Base-by-base conservation (phyloP, 495 filamentous ascomycete genomes). In the Penicillium pancosmium region DNA sequence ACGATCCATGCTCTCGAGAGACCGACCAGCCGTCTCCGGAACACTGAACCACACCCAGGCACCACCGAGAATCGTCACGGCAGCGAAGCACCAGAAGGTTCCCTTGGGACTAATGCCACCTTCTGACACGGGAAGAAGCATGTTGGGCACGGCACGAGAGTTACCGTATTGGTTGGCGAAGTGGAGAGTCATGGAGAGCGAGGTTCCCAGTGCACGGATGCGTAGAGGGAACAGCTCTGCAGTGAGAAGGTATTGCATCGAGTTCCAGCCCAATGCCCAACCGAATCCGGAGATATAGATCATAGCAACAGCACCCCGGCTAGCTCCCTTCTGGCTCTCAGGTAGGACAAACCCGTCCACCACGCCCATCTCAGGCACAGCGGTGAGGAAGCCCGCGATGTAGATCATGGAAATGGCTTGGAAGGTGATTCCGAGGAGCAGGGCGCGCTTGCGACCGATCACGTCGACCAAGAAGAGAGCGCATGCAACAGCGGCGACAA, bases 201-300 rank as follows among this genome's bases (percentile, higher is more conserved):
- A 77, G 0, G 76, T 78, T 8, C 69, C 69, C 21, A 80, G 62
- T 7, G 77, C 77, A 21, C 77, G 77, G 55, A 80, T 80, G 5
- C 78, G 72, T 33, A 90, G 73, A 2, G 89, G 88, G 72, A 89
- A 92, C 34, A 92, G 80, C 66, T 92, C 89, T 0, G 87, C 85
- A 21, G 87, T 90, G 49, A 91, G 78, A 2, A 92, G 80, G 57
- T 91, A 92, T 63, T 89, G 89, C 77, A 90, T 88, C 5, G 78
- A 81, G 65, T 90, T 90, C 86, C 88, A 91, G 50, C 88, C 88
- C 0, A 90, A 73, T 0, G 88, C 87, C 88, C 88, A 91, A 2
- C 88, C 86, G 15, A 82, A 69, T 3, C 85, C 86, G 0, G 81
- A 86, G 43, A 90, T 36, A 60, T 85, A 90, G 52, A 90, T 87